These are phyloP conservation scores for Musa acuminata DNA, from an alignment of 176 grass and related monocot genomes.

Conservation along the genomic window DNA sequence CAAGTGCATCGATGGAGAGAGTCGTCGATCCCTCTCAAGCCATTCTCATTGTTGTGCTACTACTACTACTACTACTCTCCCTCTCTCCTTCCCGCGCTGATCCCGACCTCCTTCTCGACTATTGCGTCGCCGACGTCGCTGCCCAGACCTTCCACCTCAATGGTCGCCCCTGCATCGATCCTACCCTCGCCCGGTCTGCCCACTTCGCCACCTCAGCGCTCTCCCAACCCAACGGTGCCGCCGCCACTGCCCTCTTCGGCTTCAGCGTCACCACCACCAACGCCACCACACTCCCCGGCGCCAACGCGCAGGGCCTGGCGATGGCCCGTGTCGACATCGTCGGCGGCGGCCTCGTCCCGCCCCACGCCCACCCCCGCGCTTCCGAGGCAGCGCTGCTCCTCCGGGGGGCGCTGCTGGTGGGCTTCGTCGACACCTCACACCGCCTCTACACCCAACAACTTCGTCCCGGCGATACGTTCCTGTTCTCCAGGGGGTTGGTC, in stretches of 20 bases:
- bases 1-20: neutral
- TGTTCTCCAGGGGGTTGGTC: constrained; percentile 44
- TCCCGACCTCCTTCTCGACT: constrained; percentile 51
- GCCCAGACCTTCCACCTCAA: constrained; percentile 27
- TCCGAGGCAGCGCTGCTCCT: constrained; percentile 47
- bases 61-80: constrained; percentile 7
- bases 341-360: constrained; percentile 37
- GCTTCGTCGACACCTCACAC: constrained; percentile 56
- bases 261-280: constrained; percentile 42
- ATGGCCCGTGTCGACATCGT: constrained; percentile 45
- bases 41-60: neutral
- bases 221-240: constrained; percentile 14
- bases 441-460: constrained; percentile 56
- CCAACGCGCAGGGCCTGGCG: constrained; percentile 46
- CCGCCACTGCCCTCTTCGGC: constrained; percentile 22
- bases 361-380: constrained; percentile 55
- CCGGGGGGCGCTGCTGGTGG: constrained; percentile 33
- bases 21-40: neutral
- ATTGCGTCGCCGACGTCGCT: constrained; percentile 31
- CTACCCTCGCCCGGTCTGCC: constrained; percentile 15
- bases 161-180: constrained; percentile 52
- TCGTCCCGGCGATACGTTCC: constrained; percentile 52
- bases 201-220: constrained; percentile 50
- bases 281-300: constrained; percentile 31
- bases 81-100: constrained; percentile 15